phyloP scores from a whole-genome alignment of 345 rosid genomes.

The Melastoma malabathricum region DNA sequence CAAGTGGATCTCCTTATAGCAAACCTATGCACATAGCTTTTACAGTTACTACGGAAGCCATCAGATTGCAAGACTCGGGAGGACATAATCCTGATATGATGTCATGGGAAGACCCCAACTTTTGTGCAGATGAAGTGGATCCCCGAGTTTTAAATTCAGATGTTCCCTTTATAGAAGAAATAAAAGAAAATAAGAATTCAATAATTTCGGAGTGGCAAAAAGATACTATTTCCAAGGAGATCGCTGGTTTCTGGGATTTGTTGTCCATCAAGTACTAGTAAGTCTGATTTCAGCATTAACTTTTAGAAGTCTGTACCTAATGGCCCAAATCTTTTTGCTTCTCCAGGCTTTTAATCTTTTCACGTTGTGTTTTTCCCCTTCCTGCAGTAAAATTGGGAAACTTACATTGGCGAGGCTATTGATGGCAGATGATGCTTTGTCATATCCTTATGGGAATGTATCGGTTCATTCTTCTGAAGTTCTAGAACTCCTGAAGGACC shows the following conservation, averaged over 20 bases:
- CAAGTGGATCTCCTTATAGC: slow-evolving; percentile 34
- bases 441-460: slow-evolving; percentile 14
- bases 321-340: background rate
- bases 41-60: slow-evolving; percentile 22
- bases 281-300: slow-evolving; percentile 4
- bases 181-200: slow-evolving; percentile 19
- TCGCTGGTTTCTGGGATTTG: slow-evolving; percentile 38
- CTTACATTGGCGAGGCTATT: slow-evolving; percentile 79
- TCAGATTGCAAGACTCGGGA: slow-evolving; percentile 16
- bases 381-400: slow-evolving; percentile 81
- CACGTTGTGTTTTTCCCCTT: slow-evolving; percentile 1
- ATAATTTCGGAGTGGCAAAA: slow-evolving; percentile 39
- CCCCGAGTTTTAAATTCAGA: slow-evolving; percentile 21
- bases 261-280: slow-evolving; percentile 46
- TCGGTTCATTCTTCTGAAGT: slow-evolving; percentile 43
- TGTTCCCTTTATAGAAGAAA: slow-evolving; percentile 18
- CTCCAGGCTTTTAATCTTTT: slow-evolving; percentile 2
- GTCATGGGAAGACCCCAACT: slow-evolving; percentile 51
- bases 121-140: slow-evolving; percentile 21
- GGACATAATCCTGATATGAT: slow-evolving; percentile 17
- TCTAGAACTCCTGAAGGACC: slow-evolving; percentile 45
- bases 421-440: slow-evolving; percentile 48
- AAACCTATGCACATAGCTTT: slow-evolving; percentile 30
- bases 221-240: slow-evolving; percentile 40
- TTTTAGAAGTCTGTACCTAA: background rate